These are phyloP conservation scores for Ilex aquifolium DNA, from an alignment of 257 asterid genomes.

Conservation along the genomic window DNA sequence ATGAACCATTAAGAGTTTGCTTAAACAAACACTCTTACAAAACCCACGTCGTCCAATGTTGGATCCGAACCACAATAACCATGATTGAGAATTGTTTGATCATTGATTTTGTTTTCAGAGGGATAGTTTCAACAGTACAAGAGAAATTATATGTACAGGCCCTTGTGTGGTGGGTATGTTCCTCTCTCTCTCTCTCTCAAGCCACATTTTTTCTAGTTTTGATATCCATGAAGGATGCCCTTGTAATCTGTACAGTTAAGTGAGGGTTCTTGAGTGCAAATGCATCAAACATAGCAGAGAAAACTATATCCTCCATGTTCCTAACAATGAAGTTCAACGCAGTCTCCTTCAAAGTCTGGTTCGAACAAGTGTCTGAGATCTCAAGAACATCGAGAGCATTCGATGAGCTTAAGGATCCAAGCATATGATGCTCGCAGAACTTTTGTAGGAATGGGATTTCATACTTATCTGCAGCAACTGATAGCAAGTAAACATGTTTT, in stretches of 20 bases:
- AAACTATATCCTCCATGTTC: slow-evolving; percentile 86
- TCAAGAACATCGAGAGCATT: slow-evolving; percentile 76
- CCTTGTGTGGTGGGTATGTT: too few relatives aligned
- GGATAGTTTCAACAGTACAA: too few relatives aligned
- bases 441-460: slow-evolving; percentile 70
- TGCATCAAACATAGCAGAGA: slow-evolving; percentile 62
- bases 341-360: slow-evolving; percentile 52
- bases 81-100: too few relatives aligned
- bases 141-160: too few relatives aligned
- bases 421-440: slow-evolving; percentile 70
- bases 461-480: slow-evolving; percentile 88
- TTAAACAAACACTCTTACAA: too few relatives aligned
- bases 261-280: slow-evolving; percentile 95
- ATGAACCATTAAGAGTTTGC: too few relatives aligned
- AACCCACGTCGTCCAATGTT: too few relatives aligned
- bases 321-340: slow-evolving; percentile 64
- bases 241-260: slow-evolving; percentile 76
- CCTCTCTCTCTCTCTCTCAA: slow-evolving; percentile 4
- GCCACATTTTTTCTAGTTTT: slow-evolving; percentile 34
- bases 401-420: slow-evolving; percentile 48
- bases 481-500: slow-evolving; percentile 59
- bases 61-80: too few relatives aligned
- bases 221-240: slow-evolving; percentile 82
- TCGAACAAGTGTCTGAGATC: slow-evolving; percentile 76
- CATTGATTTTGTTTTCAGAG: too few relatives aligned